phyloP scores from a whole-genome alignment of 441 rosid genomes.

The Pelargonium citronellum region DNA sequence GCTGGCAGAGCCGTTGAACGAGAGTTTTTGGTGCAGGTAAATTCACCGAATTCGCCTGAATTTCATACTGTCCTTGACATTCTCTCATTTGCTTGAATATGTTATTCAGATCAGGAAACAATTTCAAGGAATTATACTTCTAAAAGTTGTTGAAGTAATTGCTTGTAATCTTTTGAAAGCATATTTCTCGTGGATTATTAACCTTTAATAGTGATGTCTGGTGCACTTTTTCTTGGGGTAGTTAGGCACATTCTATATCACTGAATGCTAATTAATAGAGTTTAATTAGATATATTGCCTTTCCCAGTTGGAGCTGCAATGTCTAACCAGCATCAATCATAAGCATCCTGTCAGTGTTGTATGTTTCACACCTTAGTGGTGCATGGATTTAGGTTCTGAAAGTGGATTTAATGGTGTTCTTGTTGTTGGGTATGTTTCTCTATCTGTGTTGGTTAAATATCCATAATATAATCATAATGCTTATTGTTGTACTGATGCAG shows the following conservation, averaged over 20 bases:
- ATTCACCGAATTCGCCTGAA: background rate
- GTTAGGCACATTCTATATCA: too few species aligned
- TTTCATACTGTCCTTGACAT: conserved; percentile 1
- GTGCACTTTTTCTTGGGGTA: too few species aligned
- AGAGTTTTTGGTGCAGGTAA: conserved; percentile 67
- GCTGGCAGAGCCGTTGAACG: conserved; percentile 92
- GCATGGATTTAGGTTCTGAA: too few species aligned
- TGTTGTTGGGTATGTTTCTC: too few species aligned
- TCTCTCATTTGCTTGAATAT: background rate
- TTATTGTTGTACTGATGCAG: conserved; percentile 31
- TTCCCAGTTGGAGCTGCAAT: background rate
- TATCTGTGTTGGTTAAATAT: too few species aligned
- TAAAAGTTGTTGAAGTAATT: background rate
- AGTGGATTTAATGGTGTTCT: too few species aligned
- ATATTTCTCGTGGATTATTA: background rate
- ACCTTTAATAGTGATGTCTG: too few species aligned
- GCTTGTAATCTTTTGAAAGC: background rate
- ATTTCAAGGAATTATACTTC: background rate
- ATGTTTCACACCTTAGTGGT: background rate
- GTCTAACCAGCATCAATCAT: background rate
- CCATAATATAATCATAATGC: conserved; percentile 10
- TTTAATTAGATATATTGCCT: too few species aligned
- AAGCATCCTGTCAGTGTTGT: background rate
- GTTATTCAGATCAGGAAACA: background rate
- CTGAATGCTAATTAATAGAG: too few species aligned